A percentile compares a stretch with the other conserved stretches of the same genome.
Evolutionary conservation across 768 basidiomycete genomes (phyloP).

Genomic region (Ramaria rubella): DNA sequence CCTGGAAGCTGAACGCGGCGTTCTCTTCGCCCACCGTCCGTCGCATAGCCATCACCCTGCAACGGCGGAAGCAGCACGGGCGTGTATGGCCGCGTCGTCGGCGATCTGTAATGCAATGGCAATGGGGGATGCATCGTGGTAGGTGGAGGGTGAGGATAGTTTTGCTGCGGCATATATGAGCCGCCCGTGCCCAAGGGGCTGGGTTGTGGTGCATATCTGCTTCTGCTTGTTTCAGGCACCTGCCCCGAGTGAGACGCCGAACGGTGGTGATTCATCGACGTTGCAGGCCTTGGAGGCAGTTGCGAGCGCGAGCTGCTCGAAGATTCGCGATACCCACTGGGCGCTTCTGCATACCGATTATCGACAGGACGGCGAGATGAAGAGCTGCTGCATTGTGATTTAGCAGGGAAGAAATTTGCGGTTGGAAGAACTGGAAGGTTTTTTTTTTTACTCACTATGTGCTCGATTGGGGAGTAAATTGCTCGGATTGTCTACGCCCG

Average conservation of each 20-base stretch:
- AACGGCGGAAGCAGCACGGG: constrained; percentile 4
- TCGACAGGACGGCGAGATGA: background rate
- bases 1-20: constrained; percentile 2
- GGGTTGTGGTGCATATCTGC: background rate
- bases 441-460: background rate
- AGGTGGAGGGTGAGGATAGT: constrained; percentile 1
- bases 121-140: constrained; percentile 2
- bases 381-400: background rate
- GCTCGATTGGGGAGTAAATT: background rate
- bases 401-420: too few relatives aligned
- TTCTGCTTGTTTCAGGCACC: background rate
- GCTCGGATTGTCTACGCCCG: constrained; percentile 1
- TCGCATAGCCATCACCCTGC: constrained; percentile 7
- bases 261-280: background rate
- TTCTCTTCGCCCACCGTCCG: constrained; percentile 1
- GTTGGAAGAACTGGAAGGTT: too few relatives aligned
- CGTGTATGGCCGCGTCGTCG: background rate
- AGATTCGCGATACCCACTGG: background rate
- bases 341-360: background rate
- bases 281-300: background rate
- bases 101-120: background rate
- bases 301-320: background rate
- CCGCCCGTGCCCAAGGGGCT: background rate
- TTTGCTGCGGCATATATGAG: background rate
- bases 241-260: background rate